phyloP scores from a whole-genome alignment of 192 early-diverging fungal species.

The Pilaira anomala region DNA sequence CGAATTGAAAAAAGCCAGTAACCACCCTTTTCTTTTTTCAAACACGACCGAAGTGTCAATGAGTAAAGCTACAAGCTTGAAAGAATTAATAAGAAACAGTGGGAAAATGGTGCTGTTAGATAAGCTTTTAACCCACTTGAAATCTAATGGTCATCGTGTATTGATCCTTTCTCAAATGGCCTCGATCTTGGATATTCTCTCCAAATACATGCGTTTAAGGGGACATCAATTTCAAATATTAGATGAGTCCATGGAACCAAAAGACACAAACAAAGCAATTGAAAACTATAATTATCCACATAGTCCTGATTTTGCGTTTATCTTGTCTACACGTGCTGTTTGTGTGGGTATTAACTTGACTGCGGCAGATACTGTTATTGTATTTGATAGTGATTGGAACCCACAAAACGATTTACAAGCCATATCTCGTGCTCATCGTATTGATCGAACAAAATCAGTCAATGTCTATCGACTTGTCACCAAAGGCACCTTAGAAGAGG shows the following conservation, averaged over 20 bases:
- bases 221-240: constrained; percentile 89
- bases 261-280: constrained; percentile 89
- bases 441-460: constrained; percentile 95
- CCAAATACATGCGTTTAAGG: constrained; percentile 89
- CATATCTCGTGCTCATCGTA: constrained; percentile 97
- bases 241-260: constrained; percentile 86
- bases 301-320: constrained; percentile 91
- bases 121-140: constrained; percentile 87
- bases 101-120: constrained; percentile 99
- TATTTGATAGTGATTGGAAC: constrained; percentile 94
- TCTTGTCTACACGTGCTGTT: constrained; percentile 95
- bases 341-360: constrained; percentile 95
- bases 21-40: constrained; percentile 92
- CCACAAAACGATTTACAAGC: constrained; percentile 97
- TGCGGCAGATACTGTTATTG: constrained; percentile 95
- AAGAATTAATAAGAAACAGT: constrained; percentile 82
- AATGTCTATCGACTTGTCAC: constrained; percentile 98
- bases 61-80: constrained; percentile 69
- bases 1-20: constrained; percentile 95
- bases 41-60: constrained; percentile 62
- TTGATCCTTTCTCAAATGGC: constrained; percentile 99
- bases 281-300: constrained; percentile 96
- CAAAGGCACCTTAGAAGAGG: constrained; percentile 97
- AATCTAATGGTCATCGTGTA: constrained; percentile 90
- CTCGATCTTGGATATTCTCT: constrained; percentile 92